A percentile compares a stretch with the other conserved stretches of the same genome.
Evolutionary conservation across 352 stramenopile genomes (phyloP).

Genomic region (Elongisporangium prolatum): DNA sequence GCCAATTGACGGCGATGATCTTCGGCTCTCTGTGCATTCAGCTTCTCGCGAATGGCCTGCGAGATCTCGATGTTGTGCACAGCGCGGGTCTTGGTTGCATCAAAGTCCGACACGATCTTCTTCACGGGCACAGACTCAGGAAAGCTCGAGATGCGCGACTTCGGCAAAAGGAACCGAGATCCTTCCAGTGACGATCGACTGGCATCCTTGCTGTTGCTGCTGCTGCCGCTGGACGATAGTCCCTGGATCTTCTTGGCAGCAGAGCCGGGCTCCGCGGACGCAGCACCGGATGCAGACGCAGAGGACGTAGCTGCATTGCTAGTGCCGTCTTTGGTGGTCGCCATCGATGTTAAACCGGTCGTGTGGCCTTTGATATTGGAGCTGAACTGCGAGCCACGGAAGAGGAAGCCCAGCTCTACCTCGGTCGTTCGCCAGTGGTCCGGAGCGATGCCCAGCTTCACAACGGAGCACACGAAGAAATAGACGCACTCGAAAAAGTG

Average conservation of each 20-base stretch:
- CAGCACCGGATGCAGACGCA: slow-evolving; percentile 11
- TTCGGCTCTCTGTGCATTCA: slow-evolving; percentile 33
- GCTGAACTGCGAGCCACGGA: slow-evolving; percentile 71
- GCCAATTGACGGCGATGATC: slow-evolving; percentile 36
- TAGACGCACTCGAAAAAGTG: slow-evolving; percentile 80
- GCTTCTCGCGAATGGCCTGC: slow-evolving; percentile 57
- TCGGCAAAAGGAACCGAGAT: slow-evolving; percentile 39
- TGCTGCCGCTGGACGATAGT: slow-evolving; percentile 14
- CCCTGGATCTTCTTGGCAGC: slow-evolving; percentile 20
- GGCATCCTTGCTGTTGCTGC: slow-evolving; percentile 1
- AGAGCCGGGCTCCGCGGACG: slow-evolving; percentile 1
- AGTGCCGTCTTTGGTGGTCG: slow-evolving; percentile 15
- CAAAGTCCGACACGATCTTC: slow-evolving; percentile 62
- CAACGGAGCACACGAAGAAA: slow-evolving; percentile 69
- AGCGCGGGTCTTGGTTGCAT: slow-evolving; percentile 55
- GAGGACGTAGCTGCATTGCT: background rate
- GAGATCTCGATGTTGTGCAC: slow-evolving; percentile 61
- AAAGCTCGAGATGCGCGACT: slow-evolving; percentile 53
- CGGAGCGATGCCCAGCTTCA: slow-evolving; percentile 51
- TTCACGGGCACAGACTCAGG: slow-evolving; percentile 51
- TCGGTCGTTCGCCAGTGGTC: slow-evolving; percentile 61
- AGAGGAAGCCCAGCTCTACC: slow-evolving; percentile 68
- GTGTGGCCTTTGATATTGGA: slow-evolving; percentile 47
- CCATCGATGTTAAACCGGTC: slow-evolving; percentile 3
- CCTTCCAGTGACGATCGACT: slow-evolving; percentile 1